Base-by-base conservation (phyloP, 1,139 yeast genomes). In the Blastobotrys malaysiensis region DNA sequence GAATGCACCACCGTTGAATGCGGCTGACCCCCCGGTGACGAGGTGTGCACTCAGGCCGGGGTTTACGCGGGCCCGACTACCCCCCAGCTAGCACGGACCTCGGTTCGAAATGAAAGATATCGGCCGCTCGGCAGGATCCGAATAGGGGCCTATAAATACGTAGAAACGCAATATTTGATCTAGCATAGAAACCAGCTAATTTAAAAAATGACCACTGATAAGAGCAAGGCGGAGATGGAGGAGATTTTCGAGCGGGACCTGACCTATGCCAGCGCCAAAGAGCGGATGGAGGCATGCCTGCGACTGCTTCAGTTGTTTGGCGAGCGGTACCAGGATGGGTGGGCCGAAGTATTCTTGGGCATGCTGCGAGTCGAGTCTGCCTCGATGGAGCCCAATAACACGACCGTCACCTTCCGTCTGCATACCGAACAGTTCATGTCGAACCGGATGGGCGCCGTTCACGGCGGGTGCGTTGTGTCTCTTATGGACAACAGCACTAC, bases 401-500 rank as follows among this genome's bases (percentile, higher is more conserved):
- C 52, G 11, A 26, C 27, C 13, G 46, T 51, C 16, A 50, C 45
- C 11, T 52, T 54, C 31, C 45, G 45, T 16, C 5, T 54, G 26
- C 16, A 45, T 21, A 49, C 57, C 21, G 50, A 50, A 16, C 18
- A 39, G 19, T 46, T 22, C 45, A 55, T 55, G 57, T 26, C 45
- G 7, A 55, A 55, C 46, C 22, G 26, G 21, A 31, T 53, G 44
- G 54, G 53, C 24, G 60, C 63, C 49, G 67, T 68, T 26, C 73
- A 70, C 57, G 73, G 73, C 39, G 73, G 73, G 4, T 66, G 68
- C 46, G 59, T 63, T n/a, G 65, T 70, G 14, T 67, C 73, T 4
- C 50, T 69, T 13, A 57, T 67, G 20, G 69, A 70, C 53, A 55
- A 60, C 43, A 55, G 59, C 45, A 61, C 67, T 9, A 58, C 64